Percentiles rank a stretch among this genome's conserved stretches.
Conservation (phyloP, 352 stramenopile species). For the Phytophthora idaei region DNA sequence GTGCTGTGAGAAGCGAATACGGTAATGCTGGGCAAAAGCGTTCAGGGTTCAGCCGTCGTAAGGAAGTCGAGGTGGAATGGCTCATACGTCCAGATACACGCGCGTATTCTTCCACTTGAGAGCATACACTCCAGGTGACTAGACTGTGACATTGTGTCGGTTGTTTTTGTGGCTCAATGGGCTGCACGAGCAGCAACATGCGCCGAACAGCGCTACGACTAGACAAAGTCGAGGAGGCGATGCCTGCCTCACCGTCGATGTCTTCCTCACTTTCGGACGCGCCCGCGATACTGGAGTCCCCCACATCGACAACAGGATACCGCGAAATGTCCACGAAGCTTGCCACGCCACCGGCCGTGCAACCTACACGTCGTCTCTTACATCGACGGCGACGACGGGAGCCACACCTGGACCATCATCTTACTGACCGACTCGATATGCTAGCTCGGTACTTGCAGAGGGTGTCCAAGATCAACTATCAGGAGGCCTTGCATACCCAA, state of each 20-base stretch:
- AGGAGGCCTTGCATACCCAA: constrained; percentile 17
- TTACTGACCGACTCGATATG: constrained; percentile 32
- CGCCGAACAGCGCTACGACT: constrained; percentile 22
- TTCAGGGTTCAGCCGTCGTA: constrained; percentile 15
- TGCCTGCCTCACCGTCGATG: constrained; percentile 22
- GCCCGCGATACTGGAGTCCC: constrained; percentile 32
- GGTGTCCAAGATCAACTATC: constrained; percentile 13
- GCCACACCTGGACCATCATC: constrained; percentile 34
- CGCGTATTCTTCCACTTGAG: constrained; percentile 6
- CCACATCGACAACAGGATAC: constrained; percentile 17
- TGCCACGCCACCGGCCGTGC: constrained; percentile 15
- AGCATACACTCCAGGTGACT: not conserved
- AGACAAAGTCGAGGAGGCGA: constrained; percentile 30
- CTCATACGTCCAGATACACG: constrained; percentile 28
- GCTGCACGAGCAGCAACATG: constrained; percentile 37
- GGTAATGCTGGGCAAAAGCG: constrained; percentile 13
- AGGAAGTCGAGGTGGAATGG: constrained; percentile 14
- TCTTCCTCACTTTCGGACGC: constrained; percentile 32
- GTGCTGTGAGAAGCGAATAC: constrained; percentile 2
- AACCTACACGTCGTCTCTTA: constrained; percentile 18
- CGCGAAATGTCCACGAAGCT: constrained; percentile 18
- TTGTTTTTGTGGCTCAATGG: constrained; percentile 29
- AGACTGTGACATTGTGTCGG: constrained; percentile 1
- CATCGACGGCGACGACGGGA: constrained; percentile 31
- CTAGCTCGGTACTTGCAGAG: constrained; percentile 31